Base-by-base conservation (phyloP, 129 eudicot species). In the Kitagawia praeruptora region DNA sequence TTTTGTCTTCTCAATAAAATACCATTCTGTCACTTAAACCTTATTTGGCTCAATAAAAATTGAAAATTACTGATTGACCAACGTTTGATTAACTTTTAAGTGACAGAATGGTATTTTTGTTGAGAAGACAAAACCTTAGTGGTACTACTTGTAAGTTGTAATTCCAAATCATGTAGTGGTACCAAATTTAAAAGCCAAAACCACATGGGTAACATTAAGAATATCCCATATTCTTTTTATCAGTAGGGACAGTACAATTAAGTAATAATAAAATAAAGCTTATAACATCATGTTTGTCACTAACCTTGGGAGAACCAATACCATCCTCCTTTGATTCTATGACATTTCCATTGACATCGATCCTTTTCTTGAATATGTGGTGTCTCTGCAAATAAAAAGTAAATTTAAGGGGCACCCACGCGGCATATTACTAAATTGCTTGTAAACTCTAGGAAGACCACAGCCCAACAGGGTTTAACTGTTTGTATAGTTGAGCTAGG, bases 301-400 rank as follows among this genome's bases (percentile, higher is more conserved):
- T 83, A 51, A 93, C 98, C 98, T 91, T 88, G 73, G 91, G 85
- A 85, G 85, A 75, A 37, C 91, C 94, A 63, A 93, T 89, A 47
- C 94, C 92, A 56, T 91, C 97, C 77, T 84, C 86, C 82, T 88
- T 89, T 71, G 91, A 81, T 72, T 87, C 98, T 75, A 93, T 88
- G 19, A 82, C 93, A 85, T 91, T 88, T 69, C 98, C 98, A 74
- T 81, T 78, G 63, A 84, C 78, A 81, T 93, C 98, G 46, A 91
- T 84, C 70, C 96, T 83, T 84, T 86, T 93, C 84, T 91, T 91
- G 81, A 81, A 82, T 42, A 93, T 91, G 80, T 91, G 93, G 84
- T 93, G 98, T 84, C 85, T 93, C 98, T 93, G 98, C 91, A 87
- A 70, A 80, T 77, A 80, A 37, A 64, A 31, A 72, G 37, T 58